A percentile compares a stretch with the other conserved stretches of the same genome.
These are phyloP conservation scores for Quercus ilex DNA, from an alignment of 306 rosid genomes.

Conservation along the genomic window DNA sequence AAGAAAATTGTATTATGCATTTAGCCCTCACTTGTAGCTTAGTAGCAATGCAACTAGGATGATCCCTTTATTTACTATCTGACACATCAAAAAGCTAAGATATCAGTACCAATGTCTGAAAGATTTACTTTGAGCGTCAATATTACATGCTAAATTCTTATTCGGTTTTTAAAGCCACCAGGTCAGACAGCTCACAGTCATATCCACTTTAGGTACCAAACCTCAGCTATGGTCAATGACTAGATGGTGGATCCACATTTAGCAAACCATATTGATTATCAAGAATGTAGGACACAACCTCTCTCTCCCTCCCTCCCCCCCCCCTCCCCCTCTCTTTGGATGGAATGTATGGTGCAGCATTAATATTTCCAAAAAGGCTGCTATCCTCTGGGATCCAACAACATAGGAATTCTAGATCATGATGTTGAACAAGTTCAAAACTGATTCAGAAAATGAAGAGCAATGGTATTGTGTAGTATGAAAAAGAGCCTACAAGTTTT, in stretches of 20 bases:
- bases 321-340: neutral
- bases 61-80: too few relatives aligned
- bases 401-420: constrained; percentile 7
- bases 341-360: neutral
- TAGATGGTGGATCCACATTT: neutral
- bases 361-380: neutral
- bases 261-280: neutral
- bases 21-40: neutral
- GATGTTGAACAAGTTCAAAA: neutral
- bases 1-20: neutral
- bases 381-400: neutral
- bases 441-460: constrained; percentile 2
- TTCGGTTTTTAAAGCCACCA: neutral
- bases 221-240: neutral
- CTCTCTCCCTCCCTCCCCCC: too few relatives aligned
- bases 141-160: neutral
- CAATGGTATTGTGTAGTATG: constrained; percentile 4
- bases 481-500: neutral
- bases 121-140: neutral
- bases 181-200: neutral
- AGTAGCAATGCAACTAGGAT: too few relatives aligned
- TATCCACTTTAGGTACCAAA: neutral
- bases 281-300: neutral
- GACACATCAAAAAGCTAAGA: neutral
- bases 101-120: neutral